Conservation (phyloP, 495 filamentous ascomycete species). For the Penicillium bovifimosum region DNA sequence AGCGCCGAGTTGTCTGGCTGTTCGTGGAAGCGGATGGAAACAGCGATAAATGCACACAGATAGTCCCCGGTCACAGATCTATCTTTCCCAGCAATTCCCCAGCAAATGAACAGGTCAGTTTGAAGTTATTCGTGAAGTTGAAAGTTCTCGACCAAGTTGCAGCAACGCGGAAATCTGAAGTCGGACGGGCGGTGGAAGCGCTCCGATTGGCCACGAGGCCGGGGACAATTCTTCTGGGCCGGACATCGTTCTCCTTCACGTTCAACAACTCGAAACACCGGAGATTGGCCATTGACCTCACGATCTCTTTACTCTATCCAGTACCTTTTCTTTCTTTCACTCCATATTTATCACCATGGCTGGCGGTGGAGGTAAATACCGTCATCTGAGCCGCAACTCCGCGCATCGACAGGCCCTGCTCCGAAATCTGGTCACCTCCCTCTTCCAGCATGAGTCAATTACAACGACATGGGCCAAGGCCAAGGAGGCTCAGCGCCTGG, state of each 20-base stretch:
- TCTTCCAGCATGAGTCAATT: constrained; percentile 88
- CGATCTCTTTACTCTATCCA: not conserved
- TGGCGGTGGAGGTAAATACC: constrained; percentile 76
- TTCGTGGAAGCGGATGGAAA: not conserved
- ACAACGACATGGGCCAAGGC: constrained; percentile 93
- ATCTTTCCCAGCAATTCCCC: not conserved
- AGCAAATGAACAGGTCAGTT: not conserved
- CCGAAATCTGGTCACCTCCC: constrained; percentile 93
- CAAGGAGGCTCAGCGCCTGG: constrained; percentile 89
- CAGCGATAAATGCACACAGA: not conserved
- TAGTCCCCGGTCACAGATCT: not conserved
- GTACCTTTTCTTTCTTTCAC: not conserved
- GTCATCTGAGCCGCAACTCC: constrained; percentile 75
- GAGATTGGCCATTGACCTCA: not conserved
- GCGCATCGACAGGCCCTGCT: constrained; percentile 88
- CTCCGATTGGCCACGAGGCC: constrained; percentile 40
- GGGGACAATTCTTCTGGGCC: constrained; percentile 37
- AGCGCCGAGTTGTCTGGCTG: not conserved
- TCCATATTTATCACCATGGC: constrained; percentile 56
- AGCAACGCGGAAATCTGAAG: constrained; percentile 11
- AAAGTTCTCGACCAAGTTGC: not conserved
- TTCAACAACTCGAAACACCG: constrained; percentile 1
- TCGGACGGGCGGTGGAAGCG: constrained; percentile 27
- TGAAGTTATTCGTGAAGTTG: not conserved
- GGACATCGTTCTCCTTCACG: constrained; percentile 15